Conservation (phyloP, 1,284 basidiomycete species). For the Leccinum cinnamomeum region DNA sequence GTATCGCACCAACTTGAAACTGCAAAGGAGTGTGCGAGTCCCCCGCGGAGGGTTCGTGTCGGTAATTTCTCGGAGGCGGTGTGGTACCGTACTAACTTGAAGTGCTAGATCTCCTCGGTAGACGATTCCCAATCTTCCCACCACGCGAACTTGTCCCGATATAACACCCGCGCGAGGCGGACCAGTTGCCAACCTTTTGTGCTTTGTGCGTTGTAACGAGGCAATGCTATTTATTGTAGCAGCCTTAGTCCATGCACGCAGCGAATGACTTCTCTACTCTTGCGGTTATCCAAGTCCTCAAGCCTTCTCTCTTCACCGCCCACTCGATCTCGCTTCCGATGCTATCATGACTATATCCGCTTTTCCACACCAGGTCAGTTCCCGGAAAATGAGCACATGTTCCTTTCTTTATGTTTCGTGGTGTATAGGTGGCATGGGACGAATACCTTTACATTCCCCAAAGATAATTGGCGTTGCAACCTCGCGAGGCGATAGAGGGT, state of each 20-base stretch:
- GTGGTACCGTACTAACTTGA: background rate
- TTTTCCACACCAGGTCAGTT: constrained; percentile 53
- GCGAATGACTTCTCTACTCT: constrained; percentile 31
- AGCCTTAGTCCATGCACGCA: constrained; percentile 25
- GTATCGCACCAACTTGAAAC: constrained; percentile 6
- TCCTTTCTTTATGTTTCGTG: background rate
- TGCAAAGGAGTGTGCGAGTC: constrained; percentile 7
- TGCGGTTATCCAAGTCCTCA: constrained; percentile 20
- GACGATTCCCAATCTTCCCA: constrained; percentile 17
- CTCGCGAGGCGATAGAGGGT: constrained; percentile 76
- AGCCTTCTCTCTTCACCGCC: constrained; percentile 10
- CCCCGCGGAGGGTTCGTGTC: background rate
- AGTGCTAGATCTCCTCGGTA: background rate
- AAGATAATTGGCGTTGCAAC: constrained; percentile 73
- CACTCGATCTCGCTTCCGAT: constrained; percentile 12
- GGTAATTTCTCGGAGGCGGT: background rate
- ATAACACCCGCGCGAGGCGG: constrained; percentile 10
- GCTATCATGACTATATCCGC: constrained; percentile 71
- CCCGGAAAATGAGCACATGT: background rate
- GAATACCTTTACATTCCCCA: constrained; percentile 53
- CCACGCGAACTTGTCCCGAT: constrained; percentile 7
- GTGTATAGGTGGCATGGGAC: constrained; percentile 45
- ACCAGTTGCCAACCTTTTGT: constrained; percentile 5
- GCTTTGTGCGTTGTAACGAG: constrained; percentile 18
- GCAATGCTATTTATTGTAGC: constrained; percentile 29